Evolutionary conservation across 169 alveolate species (phyloP).

Genomic region (Cryptosporidium tyzzeri): DNA sequence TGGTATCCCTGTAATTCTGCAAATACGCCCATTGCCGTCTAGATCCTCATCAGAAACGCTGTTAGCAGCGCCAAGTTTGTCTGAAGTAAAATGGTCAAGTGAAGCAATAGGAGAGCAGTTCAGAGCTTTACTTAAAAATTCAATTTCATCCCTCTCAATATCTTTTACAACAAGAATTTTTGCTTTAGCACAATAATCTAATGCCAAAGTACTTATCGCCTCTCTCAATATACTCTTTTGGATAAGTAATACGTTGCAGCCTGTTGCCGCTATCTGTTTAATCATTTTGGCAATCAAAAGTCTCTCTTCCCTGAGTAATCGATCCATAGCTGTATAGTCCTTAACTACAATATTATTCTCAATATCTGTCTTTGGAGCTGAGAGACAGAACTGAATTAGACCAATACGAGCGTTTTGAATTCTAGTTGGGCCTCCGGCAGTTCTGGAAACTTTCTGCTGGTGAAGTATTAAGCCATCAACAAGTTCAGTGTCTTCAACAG

Average conservation of each 20-base stretch:
- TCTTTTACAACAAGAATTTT: constrained; percentile 97
- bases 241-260: constrained; percentile 97
- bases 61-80: constrained; percentile 96
- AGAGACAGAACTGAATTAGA: constrained; percentile 97
- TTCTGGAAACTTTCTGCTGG: constrained; percentile 93
- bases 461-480: constrained; percentile 98
- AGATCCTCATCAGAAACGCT: constrained; percentile 87
- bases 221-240: constrained; percentile 98
- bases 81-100: constrained; percentile 96
- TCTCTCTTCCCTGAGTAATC: constrained; percentile 98
- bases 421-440: constrained; percentile 97
- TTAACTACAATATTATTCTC: constrained; percentile 95
- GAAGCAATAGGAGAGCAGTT: constrained; percentile 97
- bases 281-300: constrained; percentile 95
- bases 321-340: constrained; percentile 95
- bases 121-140: constrained; percentile 93
- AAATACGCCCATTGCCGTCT: constrained; percentile 92
- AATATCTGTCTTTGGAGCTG: constrained; percentile 99
- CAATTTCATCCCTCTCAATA: constrained; percentile 97
- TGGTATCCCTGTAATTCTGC: constrained; percentile 96
- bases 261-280: constrained; percentile 96
- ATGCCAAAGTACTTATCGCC: constrained; percentile 94
- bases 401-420: constrained; percentile 96
- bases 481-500: constrained; percentile 98
- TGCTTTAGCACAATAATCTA: constrained; percentile 97